phyloP scores from a whole-genome alignment of 2,329 filamentous ascomycete genomes.

The Cordyceps cateniannulata region DNA sequence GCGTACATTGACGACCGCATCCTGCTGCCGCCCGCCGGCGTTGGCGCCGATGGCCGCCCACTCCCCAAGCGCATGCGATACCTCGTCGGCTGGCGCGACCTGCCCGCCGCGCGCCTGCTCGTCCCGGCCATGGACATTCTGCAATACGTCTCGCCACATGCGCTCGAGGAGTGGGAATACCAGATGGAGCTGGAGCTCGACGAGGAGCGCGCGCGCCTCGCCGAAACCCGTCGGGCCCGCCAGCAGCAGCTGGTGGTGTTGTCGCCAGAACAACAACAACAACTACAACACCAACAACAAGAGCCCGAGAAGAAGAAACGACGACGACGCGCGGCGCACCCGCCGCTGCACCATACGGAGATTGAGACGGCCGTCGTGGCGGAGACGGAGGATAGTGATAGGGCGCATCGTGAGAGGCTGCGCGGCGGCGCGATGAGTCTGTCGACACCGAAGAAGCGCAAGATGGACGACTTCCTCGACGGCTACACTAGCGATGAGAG shows the following conservation, averaged over 20 bases:
- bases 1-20: slow-evolving; percentile 52
- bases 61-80: slow-evolving; percentile 44
- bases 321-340: neutral
- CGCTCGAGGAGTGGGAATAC: slow-evolving; percentile 52
- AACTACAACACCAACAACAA: neutral
- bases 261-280: no score
- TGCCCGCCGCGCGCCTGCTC: slow-evolving; percentile 40
- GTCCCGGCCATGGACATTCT: slow-evolving; percentile 42
- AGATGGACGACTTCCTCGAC: slow-evolving; percentile 14
- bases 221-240: slow-evolving; percentile 19
- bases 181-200: slow-evolving; percentile 36
- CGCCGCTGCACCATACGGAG: slow-evolving; percentile 7
- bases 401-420: slow-evolving; percentile 17
- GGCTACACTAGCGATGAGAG: slow-evolving; percentile 17
- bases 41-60: slow-evolving; percentile 28
- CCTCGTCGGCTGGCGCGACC: slow-evolving; percentile 47
- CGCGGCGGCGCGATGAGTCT: slow-evolving; percentile 29
- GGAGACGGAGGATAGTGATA: slow-evolving; percentile 19
- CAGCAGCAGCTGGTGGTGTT: neutral
- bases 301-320: neutral
- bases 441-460: slow-evolving; percentile 29
- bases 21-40: slow-evolving; percentile 33
- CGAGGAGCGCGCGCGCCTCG: slow-evolving; percentile 26
- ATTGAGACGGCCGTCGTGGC: slow-evolving; percentile 27
- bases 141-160: slow-evolving; percentile 52